Evolutionary conservation across 2,329 filamentous ascomycete genomes (phyloP), one percentile per base, ranked within the genome.

Genomic region (Trichoderma sp.): DNA sequence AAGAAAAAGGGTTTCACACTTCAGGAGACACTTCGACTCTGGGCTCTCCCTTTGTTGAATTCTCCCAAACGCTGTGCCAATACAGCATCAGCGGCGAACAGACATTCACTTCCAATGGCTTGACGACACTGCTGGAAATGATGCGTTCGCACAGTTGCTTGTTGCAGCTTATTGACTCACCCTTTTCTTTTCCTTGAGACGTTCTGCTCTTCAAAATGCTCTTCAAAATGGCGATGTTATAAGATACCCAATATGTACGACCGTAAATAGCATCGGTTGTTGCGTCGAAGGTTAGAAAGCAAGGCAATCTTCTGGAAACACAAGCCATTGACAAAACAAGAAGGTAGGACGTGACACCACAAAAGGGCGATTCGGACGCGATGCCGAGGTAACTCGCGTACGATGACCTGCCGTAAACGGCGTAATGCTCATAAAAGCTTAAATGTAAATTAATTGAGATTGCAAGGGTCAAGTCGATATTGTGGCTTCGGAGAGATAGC

Each of bases 361-460:
- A 17, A 52, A 45, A 34, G 39, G n/a, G 48, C 44, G 45, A 34
- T 62, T 62, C 39, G 59, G 59, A 12, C 41, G 7, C n/a, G 59
- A 43, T 62, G 17, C 59, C 57, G 57, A 60, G 28, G 21, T 51
- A 51, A 24, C 24, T 43, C 14, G 45, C 15, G 17, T 39, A 19
- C n/a, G 15, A 47, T 21, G 34, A 39, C 34, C 34, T 39, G n/a
- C 7, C 17, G 15, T 45, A 26, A 7, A 15, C 15, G 17, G 43
- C 24, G 59, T 21, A 17, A 44, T 30, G 28, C 39, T 12, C 54
- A 47, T 55, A 54, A 28, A 63, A 63, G 60, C 60, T 63, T 63
- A 63, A 61, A 51, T 34, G 24, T 63, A 39, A 47, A 63, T 63
- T 47, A 63, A 47, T 26, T n/a, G 54, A 50, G 48, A 45, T 63